Evolutionary conservation across 768 basidiomycete genomes (phyloP).

Genomic region (Collybia mongolica): DNA sequence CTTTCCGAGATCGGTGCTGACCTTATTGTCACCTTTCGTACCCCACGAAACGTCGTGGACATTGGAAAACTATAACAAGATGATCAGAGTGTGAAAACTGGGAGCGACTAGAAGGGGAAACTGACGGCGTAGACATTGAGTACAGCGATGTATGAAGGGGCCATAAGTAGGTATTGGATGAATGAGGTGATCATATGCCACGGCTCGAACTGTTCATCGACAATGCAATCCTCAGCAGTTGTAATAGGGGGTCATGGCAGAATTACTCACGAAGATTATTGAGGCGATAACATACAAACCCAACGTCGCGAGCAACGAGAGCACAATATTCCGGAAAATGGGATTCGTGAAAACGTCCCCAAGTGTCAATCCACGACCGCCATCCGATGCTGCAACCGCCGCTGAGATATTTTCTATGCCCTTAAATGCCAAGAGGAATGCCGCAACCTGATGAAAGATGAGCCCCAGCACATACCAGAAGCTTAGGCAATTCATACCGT

Average conservation of each 20-base stretch:
- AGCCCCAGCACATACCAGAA: neutral
- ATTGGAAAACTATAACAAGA: conserved; percentile 65
- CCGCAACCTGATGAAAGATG: conserved; percentile 49
- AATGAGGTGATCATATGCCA: conserved; percentile 99
- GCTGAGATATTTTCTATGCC: conserved; percentile 63
- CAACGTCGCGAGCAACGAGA: conserved; percentile 84
- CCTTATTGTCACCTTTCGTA: conserved; percentile 92
- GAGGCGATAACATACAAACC: conserved; percentile 86
- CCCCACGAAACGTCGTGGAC: conserved; percentile 95
- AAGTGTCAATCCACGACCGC: conserved; percentile 47
- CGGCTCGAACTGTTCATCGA: conserved; percentile 72
- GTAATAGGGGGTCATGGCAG: conserved; percentile 2
- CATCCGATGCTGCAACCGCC: conserved; percentile 11
- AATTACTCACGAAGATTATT: conserved; percentile 72
- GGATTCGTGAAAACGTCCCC: conserved; percentile 70
- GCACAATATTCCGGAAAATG: conserved; percentile 82
- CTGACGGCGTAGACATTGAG: conserved; percentile 86
- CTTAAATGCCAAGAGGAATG: conserved; percentile 82
- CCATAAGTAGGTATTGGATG: conserved; percentile 88
- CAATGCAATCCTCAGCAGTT: neutral
- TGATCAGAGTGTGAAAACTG: neutral
- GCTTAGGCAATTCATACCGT: conserved; percentile 47
- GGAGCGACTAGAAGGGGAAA: conserved; percentile 1
- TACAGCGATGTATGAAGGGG: conserved; percentile 92
- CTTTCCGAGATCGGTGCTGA: conserved; percentile 75